Conservation (phyloP, 352 stramenopile genomes). For the Globisporangium splendens region DNA sequence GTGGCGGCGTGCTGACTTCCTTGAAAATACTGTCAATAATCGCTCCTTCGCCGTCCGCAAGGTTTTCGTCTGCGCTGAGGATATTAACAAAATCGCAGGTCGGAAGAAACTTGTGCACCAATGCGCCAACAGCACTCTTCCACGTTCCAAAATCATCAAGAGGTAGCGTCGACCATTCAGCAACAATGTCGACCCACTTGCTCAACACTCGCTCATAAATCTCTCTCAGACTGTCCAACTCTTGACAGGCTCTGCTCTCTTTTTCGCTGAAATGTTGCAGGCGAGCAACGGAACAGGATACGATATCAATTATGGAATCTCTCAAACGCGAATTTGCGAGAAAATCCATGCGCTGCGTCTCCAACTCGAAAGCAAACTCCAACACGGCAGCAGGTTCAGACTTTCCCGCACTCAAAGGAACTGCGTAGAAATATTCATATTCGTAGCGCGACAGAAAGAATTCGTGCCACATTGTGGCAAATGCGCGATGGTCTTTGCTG, state of each 20-base stretch:
- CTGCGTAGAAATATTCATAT: constrained; percentile 2
- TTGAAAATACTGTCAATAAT: constrained; percentile 7
- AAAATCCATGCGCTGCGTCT: constrained; percentile 10
- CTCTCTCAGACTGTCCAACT: not conserved
- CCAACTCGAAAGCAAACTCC: constrained; percentile 14
- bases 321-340: not conserved
- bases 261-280: not conserved
- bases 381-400: constrained; percentile 3
- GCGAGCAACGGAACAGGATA: not conserved
- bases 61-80: not conserved
- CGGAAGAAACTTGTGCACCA: constrained; percentile 6
- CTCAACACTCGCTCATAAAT: not conserved
- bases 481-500: constrained; percentile 4
- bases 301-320: not conserved
- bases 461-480: not conserved
- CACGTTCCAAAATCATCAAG: constrained; percentile 3
- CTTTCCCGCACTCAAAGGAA: not conserved
- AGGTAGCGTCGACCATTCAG: constrained; percentile 7
- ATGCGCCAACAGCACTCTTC: not conserved
- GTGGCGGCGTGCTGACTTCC: not conserved
- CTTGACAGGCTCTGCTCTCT: not conserved
- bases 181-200: constrained; percentile 10
- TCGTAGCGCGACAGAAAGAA: not conserved
- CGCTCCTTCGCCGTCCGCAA: not conserved
- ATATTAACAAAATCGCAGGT: constrained; percentile 7